A percentile compares a stretch with the other conserved stretches of the same genome.
Evolutionary conservation across 1,284 basidiomycete species (phyloP).

Genomic region (Puccinia horiana): DNA sequence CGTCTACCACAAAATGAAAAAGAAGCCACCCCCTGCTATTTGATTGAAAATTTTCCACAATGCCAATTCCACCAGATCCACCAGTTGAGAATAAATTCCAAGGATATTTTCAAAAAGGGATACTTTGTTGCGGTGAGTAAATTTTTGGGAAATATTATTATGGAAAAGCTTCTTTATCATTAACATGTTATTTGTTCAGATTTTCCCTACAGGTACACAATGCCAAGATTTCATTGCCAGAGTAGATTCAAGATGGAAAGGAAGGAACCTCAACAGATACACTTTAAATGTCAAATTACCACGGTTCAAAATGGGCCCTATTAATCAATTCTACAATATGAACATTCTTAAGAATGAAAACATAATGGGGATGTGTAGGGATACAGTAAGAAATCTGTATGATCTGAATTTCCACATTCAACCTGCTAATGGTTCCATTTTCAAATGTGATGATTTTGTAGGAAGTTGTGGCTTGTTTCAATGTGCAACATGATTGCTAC

Average conservation of each 20-base stretch:
- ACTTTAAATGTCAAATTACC: not conserved
- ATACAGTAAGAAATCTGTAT: too few species aligned
- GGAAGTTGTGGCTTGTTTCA: not conserved
- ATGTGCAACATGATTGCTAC: not conserved
- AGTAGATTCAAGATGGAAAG: not conserved
- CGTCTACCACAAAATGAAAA: not conserved
- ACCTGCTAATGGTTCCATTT: too few species aligned
- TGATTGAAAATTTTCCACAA: not conserved
- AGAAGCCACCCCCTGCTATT: not conserved
- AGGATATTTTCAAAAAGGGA: constrained; percentile 1
- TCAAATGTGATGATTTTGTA: too few species aligned
- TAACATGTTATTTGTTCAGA: not conserved
- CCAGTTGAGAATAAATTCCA: not conserved
- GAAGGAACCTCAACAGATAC: not conserved
- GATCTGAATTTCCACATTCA: too few species aligned
- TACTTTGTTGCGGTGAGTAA: not conserved
- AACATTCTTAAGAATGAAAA: not conserved
- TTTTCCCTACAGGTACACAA: not conserved
- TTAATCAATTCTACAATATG: not conserved
- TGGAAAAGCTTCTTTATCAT: not conserved
- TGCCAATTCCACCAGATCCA: not conserved
- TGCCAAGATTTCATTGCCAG: not conserved
- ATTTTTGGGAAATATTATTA: not conserved
- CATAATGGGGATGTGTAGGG: too few species aligned
- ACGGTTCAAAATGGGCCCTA: not conserved